These are phyloP conservation scores for Ceratocystis albifundus DNA, from an alignment of 2,329 filamentous ascomycete species.

Conservation along the genomic window DNA sequence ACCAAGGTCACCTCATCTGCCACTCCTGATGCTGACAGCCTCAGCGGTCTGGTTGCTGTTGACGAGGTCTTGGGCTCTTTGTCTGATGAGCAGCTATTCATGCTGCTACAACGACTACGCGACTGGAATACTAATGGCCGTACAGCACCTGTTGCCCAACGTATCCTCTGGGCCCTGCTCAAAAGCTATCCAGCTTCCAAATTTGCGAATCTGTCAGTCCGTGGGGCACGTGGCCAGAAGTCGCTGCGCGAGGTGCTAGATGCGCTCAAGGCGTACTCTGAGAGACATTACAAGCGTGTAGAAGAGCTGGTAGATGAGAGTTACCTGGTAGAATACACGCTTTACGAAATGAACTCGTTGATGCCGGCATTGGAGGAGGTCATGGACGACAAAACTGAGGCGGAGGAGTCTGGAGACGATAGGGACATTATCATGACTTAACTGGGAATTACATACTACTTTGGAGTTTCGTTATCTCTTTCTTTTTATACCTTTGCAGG, in stretches of 20 bases:
- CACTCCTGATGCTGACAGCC: slow-evolving; percentile 48
- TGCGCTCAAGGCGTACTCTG: slow-evolving; percentile 80
- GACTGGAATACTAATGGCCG: slow-evolving; percentile 98
- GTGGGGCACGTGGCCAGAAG: slow-evolving; percentile 46
- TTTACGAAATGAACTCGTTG: slow-evolving; percentile 80
- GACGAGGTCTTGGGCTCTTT: slow-evolving; percentile 73
- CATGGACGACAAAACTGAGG: slow-evolving; percentile 29
- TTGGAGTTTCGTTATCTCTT: slow-evolving; percentile 15
- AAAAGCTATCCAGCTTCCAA: slow-evolving; percentile 68
- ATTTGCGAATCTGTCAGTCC: slow-evolving; percentile 58
- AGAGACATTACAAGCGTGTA: slow-evolving; percentile 79
- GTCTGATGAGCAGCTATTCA: slow-evolving; percentile 74
- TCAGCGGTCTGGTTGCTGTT: slow-evolving; percentile 57
- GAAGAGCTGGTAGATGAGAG: slow-evolving; percentile 91
- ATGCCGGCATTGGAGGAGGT: slow-evolving; percentile 34
- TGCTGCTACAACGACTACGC: slow-evolving; percentile 66
- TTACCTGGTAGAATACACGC: slow-evolving; percentile 84
- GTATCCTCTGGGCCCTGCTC: slow-evolving; percentile 68
- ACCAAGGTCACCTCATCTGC: slow-evolving; percentile 59
- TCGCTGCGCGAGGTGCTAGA: slow-evolving; percentile 75
- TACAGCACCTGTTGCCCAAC: slow-evolving; percentile 74
- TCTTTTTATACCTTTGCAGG: not conserved
- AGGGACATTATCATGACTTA: slow-evolving; percentile 35
- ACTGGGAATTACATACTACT: slow-evolving; percentile 12
- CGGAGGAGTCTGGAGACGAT: slow-evolving; percentile 31